These are phyloP conservation scores for Vitrella brassicaformis DNA, from an alignment of 73 alveolate species.

Conservation along the genomic window DNA sequence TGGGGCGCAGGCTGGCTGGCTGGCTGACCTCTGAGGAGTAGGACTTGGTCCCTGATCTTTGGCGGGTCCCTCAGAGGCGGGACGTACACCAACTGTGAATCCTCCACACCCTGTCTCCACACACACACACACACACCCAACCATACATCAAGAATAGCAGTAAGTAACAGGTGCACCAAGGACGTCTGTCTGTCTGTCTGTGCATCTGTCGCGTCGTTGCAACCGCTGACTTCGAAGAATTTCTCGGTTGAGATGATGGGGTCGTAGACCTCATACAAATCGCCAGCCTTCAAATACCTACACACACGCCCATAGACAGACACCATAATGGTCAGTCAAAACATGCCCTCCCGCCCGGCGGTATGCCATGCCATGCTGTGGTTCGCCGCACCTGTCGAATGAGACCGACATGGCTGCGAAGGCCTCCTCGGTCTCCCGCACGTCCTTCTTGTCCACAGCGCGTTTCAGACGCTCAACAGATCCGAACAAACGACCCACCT, in stretches of 20 bases:
- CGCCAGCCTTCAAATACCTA: neutral
- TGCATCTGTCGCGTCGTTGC: no score
- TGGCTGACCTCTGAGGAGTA: neutral
- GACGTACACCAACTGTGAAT: neutral
- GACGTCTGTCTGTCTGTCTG: no score
- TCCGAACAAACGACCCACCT: constrained; percentile 22
- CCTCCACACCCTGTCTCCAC: no score
- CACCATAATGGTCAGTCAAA: neutral
- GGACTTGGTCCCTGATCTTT: neutral
- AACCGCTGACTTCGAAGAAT: neutral
- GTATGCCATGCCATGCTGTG: no score
- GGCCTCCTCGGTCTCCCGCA: constrained; percentile 17
- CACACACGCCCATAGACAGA: neutral
- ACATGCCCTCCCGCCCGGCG: no score
- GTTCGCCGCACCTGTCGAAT: constrained; percentile 15
- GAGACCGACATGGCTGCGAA: constrained; percentile 11
- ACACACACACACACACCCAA: no score
- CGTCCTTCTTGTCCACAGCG: constrained; percentile 14
- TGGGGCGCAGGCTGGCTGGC: neutral
- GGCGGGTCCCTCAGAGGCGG: neutral
- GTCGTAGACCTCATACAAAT: neutral
- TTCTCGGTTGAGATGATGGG: neutral
- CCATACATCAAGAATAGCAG: no score
- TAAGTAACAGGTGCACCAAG: no score
- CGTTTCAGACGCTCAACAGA: constrained; percentile 10